Evolutionary conservation across 208 protist species (phyloP).

Genomic region (Novymonas esmeraldas): DNA sequence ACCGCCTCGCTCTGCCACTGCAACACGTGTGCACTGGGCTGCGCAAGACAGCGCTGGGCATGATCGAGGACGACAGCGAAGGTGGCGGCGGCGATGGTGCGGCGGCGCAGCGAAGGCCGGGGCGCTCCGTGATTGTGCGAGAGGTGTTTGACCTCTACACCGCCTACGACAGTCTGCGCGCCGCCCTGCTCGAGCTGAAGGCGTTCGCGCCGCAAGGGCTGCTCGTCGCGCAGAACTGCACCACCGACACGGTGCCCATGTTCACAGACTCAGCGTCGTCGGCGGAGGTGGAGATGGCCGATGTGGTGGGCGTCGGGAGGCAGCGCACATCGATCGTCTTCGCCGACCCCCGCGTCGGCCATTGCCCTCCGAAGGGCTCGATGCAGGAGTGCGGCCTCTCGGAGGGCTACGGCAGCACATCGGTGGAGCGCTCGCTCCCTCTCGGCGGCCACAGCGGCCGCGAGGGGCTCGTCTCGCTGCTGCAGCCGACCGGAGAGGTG

Average conservation of each 20-base stretch:
- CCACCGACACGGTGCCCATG: not conserved
- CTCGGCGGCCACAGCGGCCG: not conserved
- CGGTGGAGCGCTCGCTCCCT: not conserved
- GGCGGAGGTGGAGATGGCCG: not conserved
- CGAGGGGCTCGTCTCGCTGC: slow-evolving; percentile 1
- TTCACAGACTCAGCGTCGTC: not conserved
- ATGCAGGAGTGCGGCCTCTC: not conserved
- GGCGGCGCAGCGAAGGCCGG: not conserved
- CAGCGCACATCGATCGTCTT: too few relatives aligned
- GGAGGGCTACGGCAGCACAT: not conserved
- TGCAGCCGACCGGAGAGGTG: too few relatives aligned
- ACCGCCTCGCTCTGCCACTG: slow-evolving; percentile 29
- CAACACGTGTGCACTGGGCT: slow-evolving; percentile 40
- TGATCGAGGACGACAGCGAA: slow-evolving; percentile 9
- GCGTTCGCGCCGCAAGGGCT: slow-evolving; percentile 56
- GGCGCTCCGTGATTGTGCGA: slow-evolving; percentile 11
- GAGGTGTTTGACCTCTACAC: slow-evolving; percentile 43
- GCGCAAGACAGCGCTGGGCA: slow-evolving; percentile 22
- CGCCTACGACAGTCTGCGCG: slow-evolving; percentile 43
- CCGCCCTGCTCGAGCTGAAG: slow-evolving; percentile 47
- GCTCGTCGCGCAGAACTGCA: slow-evolving; percentile 16
- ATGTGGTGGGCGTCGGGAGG: too few relatives aligned
- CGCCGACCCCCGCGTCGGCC: too few relatives aligned
- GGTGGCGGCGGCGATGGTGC: too few relatives aligned
- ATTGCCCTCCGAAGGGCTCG: too few relatives aligned